These are phyloP conservation scores for Hevea brasiliensis DNA, from an alignment of 345 rosid genomes.

Conservation along the genomic window DNA sequence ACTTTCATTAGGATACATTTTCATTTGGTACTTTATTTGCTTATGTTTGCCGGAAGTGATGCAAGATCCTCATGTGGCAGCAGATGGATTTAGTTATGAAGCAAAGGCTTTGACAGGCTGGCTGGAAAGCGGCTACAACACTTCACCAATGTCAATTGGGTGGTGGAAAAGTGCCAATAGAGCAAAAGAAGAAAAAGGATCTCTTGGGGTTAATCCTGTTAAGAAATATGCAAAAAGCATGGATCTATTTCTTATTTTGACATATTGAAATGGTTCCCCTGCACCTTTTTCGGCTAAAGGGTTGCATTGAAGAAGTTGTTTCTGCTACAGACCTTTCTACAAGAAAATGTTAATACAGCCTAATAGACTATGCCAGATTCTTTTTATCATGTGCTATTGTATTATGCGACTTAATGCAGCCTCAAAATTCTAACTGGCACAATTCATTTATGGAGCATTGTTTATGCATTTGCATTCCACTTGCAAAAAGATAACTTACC, in stretches of 20 bases:
- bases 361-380: background rate
- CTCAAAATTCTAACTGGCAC: background rate
- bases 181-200: constrained; percentile 61
- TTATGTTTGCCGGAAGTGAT: constrained; percentile 58
- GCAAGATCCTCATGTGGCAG: constrained; percentile 76
- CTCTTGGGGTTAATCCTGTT: constrained; percentile 61
- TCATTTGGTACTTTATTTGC: background rate
- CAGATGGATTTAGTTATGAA: constrained; percentile 79
- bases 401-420: background rate
- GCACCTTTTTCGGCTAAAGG: constrained; percentile 48
- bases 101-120: constrained; percentile 60
- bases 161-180: constrained; percentile 47
- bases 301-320: constrained; percentile 72
- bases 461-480: background rate
- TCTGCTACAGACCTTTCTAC: constrained; percentile 69
- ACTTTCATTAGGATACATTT: background rate
- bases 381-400: background rate
- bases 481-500: too few species aligned
- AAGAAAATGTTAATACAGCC: constrained; percentile 68
- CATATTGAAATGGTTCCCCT: constrained; percentile 48
- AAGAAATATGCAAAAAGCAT: constrained; percentile 55
- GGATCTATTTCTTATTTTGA: constrained; percentile 53
- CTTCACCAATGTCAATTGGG: constrained; percentile 63
- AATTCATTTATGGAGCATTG: background rate
- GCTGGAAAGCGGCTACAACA: constrained; percentile 61